phyloP scores from a whole-genome alignment of 768 basidiomycete species.

The Lactarius indigo region DNA sequence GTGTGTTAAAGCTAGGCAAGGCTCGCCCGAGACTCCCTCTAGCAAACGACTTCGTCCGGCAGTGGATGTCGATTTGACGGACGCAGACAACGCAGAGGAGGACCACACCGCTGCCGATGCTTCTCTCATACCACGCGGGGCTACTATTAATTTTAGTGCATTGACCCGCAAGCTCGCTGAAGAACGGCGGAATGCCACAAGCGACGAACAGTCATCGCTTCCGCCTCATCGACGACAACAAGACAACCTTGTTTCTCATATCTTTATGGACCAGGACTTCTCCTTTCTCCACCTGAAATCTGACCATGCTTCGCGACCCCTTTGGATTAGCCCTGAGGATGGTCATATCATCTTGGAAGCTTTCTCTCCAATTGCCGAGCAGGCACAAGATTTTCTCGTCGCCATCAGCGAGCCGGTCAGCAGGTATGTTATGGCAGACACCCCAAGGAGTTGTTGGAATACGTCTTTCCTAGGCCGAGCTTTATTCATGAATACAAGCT shows the following conservation, averaged over 20 bases:
- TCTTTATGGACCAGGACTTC: constrained; percentile 83
- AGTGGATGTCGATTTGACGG: constrained; percentile 55
- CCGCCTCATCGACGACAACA: constrained; percentile 69
- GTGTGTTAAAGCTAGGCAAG: constrained; percentile 13
- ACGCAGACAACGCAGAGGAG: constrained; percentile 54
- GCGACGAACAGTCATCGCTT: constrained; percentile 46
- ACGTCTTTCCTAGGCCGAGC: constrained; percentile 61
- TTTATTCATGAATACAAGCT: constrained; percentile 99
- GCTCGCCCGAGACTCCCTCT: constrained; percentile 30
- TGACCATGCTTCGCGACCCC: constrained; percentile 87
- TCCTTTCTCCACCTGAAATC: constrained; percentile 82
- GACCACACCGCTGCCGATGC: constrained; percentile 41
- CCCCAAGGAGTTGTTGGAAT: constrained; percentile 33
- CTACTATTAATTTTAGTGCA: constrained; percentile 86
- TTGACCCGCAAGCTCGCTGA: constrained; percentile 76
- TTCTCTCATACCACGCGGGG: constrained; percentile 57
- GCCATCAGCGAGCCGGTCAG: constrained; percentile 99
- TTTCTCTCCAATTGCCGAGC: constrained; percentile 95
- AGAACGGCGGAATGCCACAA: constrained; percentile 45
- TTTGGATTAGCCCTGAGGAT: constrained; percentile 95
- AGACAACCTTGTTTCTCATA: constrained; percentile 72
- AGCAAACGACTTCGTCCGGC: constrained; percentile 42
- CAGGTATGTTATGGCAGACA: constrained; percentile 57
- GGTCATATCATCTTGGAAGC: constrained; percentile 95
- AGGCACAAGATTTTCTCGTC: constrained; percentile 97